Evolutionary conservation across 192 early-diverging fungal species (phyloP), one percentile per base, ranked within the genome.

Genomic region (Backusella macrospora): DNA sequence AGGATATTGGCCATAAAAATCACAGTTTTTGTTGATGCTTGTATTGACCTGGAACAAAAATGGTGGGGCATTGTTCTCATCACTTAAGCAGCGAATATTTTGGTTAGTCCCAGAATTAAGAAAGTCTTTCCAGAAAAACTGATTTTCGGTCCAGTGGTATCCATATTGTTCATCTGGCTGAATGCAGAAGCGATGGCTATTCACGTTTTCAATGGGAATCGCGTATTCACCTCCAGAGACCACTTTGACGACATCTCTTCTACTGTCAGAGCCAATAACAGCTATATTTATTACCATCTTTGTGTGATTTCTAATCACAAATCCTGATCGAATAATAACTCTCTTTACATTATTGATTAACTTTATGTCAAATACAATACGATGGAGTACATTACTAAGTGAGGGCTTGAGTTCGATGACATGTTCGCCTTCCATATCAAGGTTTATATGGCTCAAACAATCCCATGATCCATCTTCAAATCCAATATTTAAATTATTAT

Each of bases 291-390:
- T 73, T 3, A 80, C 68, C 7, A 89, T 69, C 14, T 76, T 75
- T 13, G 92, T 91, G 26, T 74, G 71, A 82, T 96, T 96, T 38
- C 86, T 81, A 3, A 95, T 68, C 0, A 88, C 83, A 9, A 92
- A 78, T 4, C 90, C 82, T 13, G 91, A 92, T 37, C 90, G 87
- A 67, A 96, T 86, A 1, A 88, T 92, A 0, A 96, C 93, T 44
- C 84, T 77, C 83, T 96, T 96, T 42, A 94, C 86, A 48, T 93
- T 86, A 40, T 92, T 83, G 29, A 89, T 81, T 23, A 96, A 77
- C 45, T 79, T 76, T 52, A 96, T 91, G 10, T 95, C 94, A 13
- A 93, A 91, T 0, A 93, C 89, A n/a, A 96, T 73, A 1, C 89
- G 84, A 77, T 96, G 90, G 16, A 77, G 44, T 15, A 94, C 84